phyloP scores from a whole-genome alignment of 805 yeast genomes.

The Ogataea nitratoaversa region DNA sequence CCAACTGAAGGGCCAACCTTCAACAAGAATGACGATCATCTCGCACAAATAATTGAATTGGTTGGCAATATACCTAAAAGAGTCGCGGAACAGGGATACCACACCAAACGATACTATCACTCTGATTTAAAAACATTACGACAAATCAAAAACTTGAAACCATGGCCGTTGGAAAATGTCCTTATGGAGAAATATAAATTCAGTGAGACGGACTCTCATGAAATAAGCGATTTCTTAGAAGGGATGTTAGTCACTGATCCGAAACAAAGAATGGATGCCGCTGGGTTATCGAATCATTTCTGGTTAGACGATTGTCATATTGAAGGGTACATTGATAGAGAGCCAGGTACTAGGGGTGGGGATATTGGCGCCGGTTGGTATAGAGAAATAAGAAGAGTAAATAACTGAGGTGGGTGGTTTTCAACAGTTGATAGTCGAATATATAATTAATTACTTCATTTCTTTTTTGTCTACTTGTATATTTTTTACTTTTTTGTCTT shows the following conservation, averaged over 20 bases:
- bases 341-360: constrained; percentile 73
- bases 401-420: not conserved
- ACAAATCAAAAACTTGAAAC: constrained; percentile 76
- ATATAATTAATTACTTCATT: too few relatives aligned
- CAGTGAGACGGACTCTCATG: constrained; percentile 60
- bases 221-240: constrained; percentile 67
- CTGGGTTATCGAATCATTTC: constrained; percentile 85
- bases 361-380: constrained; percentile 89
- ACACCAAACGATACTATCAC: constrained; percentile 39
- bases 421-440: too few relatives aligned
- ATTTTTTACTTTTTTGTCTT: not conserved
- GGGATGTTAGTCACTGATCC: constrained; percentile 88
- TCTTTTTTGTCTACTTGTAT: not conserved
- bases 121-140: constrained; percentile 46
- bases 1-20: constrained; percentile 77
- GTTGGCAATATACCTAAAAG: constrained; percentile 43
- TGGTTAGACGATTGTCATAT: constrained; percentile 81
- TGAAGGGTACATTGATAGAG: constrained; percentile 72
- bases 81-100: constrained; percentile 59
- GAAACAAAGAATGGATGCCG: constrained; percentile 85
- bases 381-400: constrained; percentile 44
- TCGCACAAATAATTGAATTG: constrained; percentile 86
- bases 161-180: constrained; percentile 84
- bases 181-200: constrained; percentile 82
- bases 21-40: constrained; percentile 89